Base-by-base conservation (phyloP, 148 eudicot species). In the Beta vulgaris region DNA sequence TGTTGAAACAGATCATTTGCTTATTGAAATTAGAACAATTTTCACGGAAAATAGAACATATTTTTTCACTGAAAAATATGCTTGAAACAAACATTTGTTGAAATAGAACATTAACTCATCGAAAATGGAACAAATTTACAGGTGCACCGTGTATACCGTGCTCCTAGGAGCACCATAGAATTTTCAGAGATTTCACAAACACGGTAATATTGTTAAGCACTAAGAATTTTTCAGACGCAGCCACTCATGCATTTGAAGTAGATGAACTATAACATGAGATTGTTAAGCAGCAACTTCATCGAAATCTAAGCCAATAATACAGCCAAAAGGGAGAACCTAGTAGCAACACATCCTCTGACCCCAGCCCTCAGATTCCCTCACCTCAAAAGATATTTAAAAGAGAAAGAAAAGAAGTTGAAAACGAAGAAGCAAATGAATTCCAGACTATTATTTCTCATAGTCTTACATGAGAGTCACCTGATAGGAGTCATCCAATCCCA, bases 401-500 rank as follows among this genome's bases (percentile, higher is more conserved):
- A 18, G n/a, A 34, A 19, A 25, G 9, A 39, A 12, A 40, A 2
- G 49, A 57, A 59, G 59, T 60, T 3, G 12, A 12, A 64, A 4
- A 35, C 51, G 13, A n/a, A 28, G 43, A 68, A 51, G 44, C 31
- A 68, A 31, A 42, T 29, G 28, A 49, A 46, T 21, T 26, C 34
- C 61, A 67, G 28, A 73, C 35, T 14, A 61, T 18, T 26, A 75
- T n/a, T 36, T 55, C 58, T 39, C 15, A 18, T 49, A 46, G 55
- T 62, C 72, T 68, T 67, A 43, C 19, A 65, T n/a, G 62, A 67
- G 68, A 36, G 51, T 87, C 78, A 94, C 98, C 98, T 92, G 84
- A 95, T 89, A 70, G 98, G 98, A 81, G 87, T 78, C 75, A 95
- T 90, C 98, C 98, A 95, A 74, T 95, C 98, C 98, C 98, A 95